Evolutionary conservation across 2,329 filamentous ascomycete species (phyloP).

Genomic region (Hypoxylon rubiginosum): DNA sequence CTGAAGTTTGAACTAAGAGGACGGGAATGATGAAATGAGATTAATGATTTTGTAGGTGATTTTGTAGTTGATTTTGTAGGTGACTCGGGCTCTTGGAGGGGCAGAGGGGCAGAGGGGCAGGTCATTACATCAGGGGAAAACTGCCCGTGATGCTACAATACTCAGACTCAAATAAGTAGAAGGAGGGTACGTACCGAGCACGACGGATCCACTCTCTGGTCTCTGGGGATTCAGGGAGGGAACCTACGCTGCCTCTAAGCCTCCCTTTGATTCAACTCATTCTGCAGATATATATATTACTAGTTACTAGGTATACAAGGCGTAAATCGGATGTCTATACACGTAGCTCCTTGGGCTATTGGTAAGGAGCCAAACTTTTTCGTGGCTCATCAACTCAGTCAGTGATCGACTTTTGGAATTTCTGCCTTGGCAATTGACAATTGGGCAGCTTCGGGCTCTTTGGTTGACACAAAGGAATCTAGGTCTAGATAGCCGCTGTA

Average conservation of each 20-base stretch:
- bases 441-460: slow-evolving; percentile 39
- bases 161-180: slow-evolving; percentile 9
- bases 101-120: slow-evolving; percentile 17
- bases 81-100: slow-evolving; percentile 34
- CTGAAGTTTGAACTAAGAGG: neutral
- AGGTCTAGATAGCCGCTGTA: slow-evolving; percentile 5
- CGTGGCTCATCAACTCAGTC: neutral
- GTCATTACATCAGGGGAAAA: slow-evolving; percentile 39
- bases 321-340: neutral
- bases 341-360: neutral
- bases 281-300: neutral
- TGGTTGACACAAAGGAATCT: slow-evolving; percentile 6
- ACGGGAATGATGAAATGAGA: slow-evolving; percentile 6
- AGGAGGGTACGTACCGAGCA: slow-evolving; percentile 9
- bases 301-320: neutral
- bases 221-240: slow-evolving; percentile 17
- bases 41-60: slow-evolving; percentile 6
- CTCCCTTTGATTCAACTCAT: neutral
- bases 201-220: neutral
- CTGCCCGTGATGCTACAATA: slow-evolving; percentile 28
- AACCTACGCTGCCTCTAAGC: slow-evolving; percentile 1
- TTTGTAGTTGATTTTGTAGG: slow-evolving; percentile 31
- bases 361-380: neutral
- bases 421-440: slow-evolving; percentile 13
- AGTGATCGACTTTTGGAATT: slow-evolving; percentile 2